Evolutionary conservation across 306 rosid species (phyloP).

Genomic region (Senna siamea): DNA sequence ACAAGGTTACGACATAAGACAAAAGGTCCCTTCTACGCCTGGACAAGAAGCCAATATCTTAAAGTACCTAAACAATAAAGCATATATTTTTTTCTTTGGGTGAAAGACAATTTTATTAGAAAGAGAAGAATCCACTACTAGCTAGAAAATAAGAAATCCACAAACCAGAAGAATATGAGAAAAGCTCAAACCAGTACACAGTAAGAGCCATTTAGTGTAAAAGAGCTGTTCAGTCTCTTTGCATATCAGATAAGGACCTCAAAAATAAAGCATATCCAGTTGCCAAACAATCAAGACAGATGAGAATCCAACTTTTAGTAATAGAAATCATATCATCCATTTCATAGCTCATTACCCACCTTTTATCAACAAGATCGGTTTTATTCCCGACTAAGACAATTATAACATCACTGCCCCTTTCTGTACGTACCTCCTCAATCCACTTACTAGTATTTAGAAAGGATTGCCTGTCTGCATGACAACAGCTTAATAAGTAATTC

Average conservation of each 20-base stretch:
- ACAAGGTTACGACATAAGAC: neutral
- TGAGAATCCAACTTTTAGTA: neutral
- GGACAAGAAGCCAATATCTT: neutral
- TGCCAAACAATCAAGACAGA: neutral
- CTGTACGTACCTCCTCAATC: slow-evolving; percentile 89
- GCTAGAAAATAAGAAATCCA: too few species aligned
- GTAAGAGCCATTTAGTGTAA: too few species aligned
- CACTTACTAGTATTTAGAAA: slow-evolving; percentile 76
- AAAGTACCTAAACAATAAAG: neutral
- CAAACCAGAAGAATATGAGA: too few species aligned
- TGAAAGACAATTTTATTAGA: too few species aligned
- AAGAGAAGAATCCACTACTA: too few species aligned
- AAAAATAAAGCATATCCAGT: neutral
- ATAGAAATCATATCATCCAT: neutral
- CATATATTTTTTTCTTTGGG: too few species aligned
- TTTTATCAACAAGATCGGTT: slow-evolving; percentile 85
- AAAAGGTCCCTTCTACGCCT: neutral
- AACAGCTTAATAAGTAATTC: slow-evolving; percentile 34
- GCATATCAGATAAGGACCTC: too few species aligned
- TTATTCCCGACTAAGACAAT: slow-evolving; percentile 89
- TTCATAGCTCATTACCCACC: slow-evolving; percentile 49
- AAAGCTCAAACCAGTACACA: too few species aligned
- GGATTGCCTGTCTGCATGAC: slow-evolving; percentile 70
- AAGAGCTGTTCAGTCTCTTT: too few species aligned
- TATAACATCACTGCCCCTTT: slow-evolving; percentile 83